These are phyloP conservation scores for Pseudogymnoascus sp. DNA, from an alignment of 2,329 filamentous ascomycete genomes.

Conservation along the genomic window DNA sequence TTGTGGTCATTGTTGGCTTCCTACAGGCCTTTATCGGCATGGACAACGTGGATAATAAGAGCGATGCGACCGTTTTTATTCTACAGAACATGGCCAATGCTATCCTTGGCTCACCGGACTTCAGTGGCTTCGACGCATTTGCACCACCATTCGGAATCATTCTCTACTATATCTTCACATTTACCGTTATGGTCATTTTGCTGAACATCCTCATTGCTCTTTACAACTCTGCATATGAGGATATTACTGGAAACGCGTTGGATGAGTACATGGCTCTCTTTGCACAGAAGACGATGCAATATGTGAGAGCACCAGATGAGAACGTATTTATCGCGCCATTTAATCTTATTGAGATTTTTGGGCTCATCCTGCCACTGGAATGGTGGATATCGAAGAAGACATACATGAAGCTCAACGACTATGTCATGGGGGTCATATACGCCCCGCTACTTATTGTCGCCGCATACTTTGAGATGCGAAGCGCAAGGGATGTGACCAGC, in stretches of 20 bases:
- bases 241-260: constrained; percentile 72
- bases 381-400: constrained; percentile 78
- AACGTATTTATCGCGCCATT: constrained; percentile 97
- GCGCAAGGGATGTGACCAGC: constrained; percentile 56
- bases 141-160: constrained; percentile 88
- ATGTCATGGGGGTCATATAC: constrained; percentile 80
- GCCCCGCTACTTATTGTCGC: constrained; percentile 73
- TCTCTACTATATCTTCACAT: constrained; percentile 96
- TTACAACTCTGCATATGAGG: constrained; percentile 78
- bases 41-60: constrained; percentile 69
- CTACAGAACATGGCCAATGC: constrained; percentile 78
- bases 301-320: constrained; percentile 91
- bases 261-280: constrained; percentile 95
- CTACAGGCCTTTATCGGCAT: constrained; percentile 91
- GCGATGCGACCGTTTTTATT: constrained; percentile 63
- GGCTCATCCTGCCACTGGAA: constrained; percentile 72
- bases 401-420: constrained; percentile 80
- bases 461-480: constrained; percentile 60
- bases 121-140: constrained; percentile 80
- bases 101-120: constrained; percentile 87
- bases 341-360: constrained; percentile 83
- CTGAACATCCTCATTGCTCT: constrained; percentile 95
- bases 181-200: constrained; percentile 88
- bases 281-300: constrained; percentile 90
- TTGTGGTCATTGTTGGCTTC: constrained; percentile 78